phyloP scores from a whole-genome alignment of 2,329 filamentous ascomycete species.

The Pseudogymnoascus sp. region DNA sequence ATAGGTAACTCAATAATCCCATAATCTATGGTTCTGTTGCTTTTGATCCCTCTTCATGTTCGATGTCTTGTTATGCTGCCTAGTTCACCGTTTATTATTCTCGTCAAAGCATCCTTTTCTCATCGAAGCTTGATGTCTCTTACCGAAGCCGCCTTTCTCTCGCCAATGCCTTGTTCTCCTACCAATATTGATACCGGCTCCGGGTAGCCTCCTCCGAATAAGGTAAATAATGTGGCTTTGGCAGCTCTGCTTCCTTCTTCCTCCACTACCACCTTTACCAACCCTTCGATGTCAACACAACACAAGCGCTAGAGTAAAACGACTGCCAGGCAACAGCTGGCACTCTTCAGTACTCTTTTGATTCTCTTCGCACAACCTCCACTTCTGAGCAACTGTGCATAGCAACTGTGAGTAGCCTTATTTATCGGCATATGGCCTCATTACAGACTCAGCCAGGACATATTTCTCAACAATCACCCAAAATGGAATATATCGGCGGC shows the following conservation, averaged over 20 bases:
- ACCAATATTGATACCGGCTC: background rate
- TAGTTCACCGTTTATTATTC: background rate
- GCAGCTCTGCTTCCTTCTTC: background rate
- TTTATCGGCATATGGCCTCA: background rate
- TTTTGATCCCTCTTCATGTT: background rate
- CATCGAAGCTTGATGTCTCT: background rate
- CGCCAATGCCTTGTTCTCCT: background rate
- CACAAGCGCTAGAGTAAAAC: too few species aligned
- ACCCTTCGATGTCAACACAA: background rate
- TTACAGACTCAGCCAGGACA: background rate
- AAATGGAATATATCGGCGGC: background rate
- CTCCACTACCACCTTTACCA: background rate
- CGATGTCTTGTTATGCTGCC: background rate
- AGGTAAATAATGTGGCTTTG: background rate
- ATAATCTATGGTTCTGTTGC: background rate
- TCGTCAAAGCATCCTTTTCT: background rate
- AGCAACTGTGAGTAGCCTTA: background rate
- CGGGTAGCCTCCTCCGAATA: background rate
- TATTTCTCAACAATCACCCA: background rate
- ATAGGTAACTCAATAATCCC: too few species aligned
- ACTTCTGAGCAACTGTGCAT: background rate
- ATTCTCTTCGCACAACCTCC: background rate
- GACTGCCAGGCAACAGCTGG: background rate
- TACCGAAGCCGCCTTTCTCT: background rate
- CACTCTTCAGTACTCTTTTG: background rate